Percentiles rank a stretch among this genome's conserved stretches.
Conservation (phyloP, 2,329 filamentous ascomycete species). For the Claviceps sp. region DNA sequence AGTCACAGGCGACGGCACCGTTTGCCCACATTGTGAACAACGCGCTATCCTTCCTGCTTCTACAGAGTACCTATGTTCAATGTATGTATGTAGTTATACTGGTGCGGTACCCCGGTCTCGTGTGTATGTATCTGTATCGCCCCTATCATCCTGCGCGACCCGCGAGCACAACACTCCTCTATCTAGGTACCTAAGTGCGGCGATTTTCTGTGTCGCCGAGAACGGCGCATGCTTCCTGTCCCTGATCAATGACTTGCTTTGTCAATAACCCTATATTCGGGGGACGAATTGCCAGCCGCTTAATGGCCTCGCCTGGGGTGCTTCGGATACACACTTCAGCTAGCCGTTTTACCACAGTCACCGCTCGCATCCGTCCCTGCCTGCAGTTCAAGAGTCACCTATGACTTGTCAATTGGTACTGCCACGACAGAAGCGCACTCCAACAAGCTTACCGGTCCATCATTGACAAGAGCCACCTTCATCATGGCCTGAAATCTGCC, state of each 20-base stretch:
- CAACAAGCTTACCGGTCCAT: slow-evolving; percentile 46
- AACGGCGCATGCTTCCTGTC: background rate
- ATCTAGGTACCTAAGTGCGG: no score
- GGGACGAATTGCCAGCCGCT: background rate
- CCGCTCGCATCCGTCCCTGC: slow-evolving; percentile 3
- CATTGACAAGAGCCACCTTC: slow-evolving; percentile 87
- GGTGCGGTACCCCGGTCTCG: background rate
- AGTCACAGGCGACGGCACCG: background rate
- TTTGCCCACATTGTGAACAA: background rate
- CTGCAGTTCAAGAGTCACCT: slow-evolving; percentile 14
- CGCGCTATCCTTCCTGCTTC: background rate
- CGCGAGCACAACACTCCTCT: background rate
- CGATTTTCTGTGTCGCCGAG: background rate
- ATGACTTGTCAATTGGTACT: slow-evolving; percentile 1
- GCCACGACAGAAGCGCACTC: background rate
- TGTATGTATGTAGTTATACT: background rate
- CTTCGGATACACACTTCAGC: background rate
- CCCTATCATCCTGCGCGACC: background rate
- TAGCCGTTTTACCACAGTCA: background rate
- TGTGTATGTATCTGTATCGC: background rate
- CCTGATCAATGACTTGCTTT: background rate
- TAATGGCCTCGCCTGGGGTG: background rate
- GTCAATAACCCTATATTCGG: no score
- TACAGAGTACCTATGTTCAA: no score
- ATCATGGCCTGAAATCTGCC: slow-evolving; percentile 99